A percentile compares a stretch with the other conserved stretches of the same genome.
These are phyloP conservation scores for Rutidosis leptorrhynchoides DNA, from an alignment of 129 eudicot species.

Conservation along the genomic window DNA sequence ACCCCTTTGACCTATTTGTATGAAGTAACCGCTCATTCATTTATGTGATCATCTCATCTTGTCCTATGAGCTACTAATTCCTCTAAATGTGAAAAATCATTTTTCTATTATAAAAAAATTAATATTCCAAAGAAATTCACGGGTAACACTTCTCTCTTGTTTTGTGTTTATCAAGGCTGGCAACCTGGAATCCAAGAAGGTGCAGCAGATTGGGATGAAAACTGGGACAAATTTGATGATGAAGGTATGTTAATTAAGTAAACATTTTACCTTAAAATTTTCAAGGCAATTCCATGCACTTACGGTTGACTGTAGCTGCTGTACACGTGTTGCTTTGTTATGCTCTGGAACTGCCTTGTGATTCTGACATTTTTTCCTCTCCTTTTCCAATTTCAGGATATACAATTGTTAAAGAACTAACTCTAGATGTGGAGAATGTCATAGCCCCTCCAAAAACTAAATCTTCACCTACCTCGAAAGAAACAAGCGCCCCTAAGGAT, in stretches of 20 bases:
- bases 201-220: conserved; percentile 94
- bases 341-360: no score
- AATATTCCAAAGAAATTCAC: no score
- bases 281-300: no score
- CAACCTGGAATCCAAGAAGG: conserved; percentile 77
- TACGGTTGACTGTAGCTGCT: no score
- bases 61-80: no score
- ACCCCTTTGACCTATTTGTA: not conserved
- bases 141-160: not conserved
- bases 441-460: conserved; percentile 81
- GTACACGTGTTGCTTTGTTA: no score
- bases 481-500: conserved; percentile 33
- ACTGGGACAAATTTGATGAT: conserved; percentile 87
- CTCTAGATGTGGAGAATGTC: conserved; percentile 81
- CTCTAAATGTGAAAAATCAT: no score
- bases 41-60: no score
- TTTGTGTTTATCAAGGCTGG: conserved; percentile 59
- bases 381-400: conserved; percentile 73
- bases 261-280: not conserved
- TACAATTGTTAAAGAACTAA: conserved; percentile 77
- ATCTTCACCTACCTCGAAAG: conserved; percentile 37
- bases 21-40: no score
- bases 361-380: no score
- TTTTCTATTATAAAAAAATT: no score
- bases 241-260: conserved; percentile 56